Percentiles rank a stretch among this genome's conserved stretches.
Conservation (phyloP, 257 asterid species). For the Solanum boliviense region DNA sequence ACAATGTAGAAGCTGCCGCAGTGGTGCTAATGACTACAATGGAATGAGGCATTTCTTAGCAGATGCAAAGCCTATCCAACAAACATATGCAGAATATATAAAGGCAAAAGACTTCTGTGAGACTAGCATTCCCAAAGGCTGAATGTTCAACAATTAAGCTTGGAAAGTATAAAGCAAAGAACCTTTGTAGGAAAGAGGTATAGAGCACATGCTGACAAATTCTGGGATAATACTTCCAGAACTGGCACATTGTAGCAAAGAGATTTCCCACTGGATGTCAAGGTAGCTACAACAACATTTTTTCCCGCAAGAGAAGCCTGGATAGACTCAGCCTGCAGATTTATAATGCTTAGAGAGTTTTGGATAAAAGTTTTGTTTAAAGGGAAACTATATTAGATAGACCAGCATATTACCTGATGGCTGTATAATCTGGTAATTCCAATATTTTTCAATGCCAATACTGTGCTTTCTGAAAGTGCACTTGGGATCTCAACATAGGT, state of each 20-base stretch:
- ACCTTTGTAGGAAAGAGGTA: constrained; percentile 98
- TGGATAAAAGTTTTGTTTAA: background rate
- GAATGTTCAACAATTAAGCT: background rate
- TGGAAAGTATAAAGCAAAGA: constrained; percentile 1
- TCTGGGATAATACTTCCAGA: constrained; percentile 54
- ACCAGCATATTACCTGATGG: constrained; percentile 57
- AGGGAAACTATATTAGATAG: background rate
- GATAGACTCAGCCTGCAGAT: constrained; percentile 64
- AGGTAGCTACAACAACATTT: constrained; percentile 85
- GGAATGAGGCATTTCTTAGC: constrained; percentile 7
- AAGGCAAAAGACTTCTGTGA: background rate
- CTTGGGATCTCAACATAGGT: constrained; percentile 63
- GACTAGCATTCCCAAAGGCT: background rate
- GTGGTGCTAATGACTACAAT: background rate
- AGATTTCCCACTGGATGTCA: constrained; percentile 99
- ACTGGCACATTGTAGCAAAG: constrained; percentile 96
- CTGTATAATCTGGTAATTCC: constrained; percentile 75
- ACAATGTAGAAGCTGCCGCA: constrained; percentile 2
- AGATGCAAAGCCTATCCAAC: background rate
- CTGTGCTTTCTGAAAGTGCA: constrained; percentile 54
- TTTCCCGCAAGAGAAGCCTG: constrained; percentile 86
- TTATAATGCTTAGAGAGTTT: background rate
- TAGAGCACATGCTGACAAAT: constrained; percentile 68
- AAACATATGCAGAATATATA: background rate
- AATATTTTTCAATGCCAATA: constrained; percentile 46